Evolutionary conservation across 2,329 filamentous ascomycete genomes (phyloP), one percentile per base, ranked within the genome.

Genomic region (Fusarium oligoseptatum): DNA sequence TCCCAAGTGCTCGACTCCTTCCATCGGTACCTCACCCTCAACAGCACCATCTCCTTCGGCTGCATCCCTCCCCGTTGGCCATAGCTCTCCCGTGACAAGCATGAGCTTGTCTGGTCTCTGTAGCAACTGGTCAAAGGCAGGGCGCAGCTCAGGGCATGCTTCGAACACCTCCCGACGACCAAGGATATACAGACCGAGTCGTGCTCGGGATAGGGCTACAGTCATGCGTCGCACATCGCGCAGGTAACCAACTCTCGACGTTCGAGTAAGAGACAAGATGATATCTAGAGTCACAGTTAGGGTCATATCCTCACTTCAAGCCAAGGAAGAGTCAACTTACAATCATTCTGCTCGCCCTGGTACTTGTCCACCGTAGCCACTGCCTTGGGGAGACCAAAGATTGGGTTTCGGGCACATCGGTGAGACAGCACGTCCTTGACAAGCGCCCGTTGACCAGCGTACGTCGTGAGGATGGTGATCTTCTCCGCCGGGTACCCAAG

Each of bases 341-440:
- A 98, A 80, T 99, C 97, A 83, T 99, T 99, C 84, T 99, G 97
- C 87, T 99, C 97, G 82, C 97, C 97, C 85, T 99, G 97, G 80
- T 98, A 99, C 83, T 98, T 98, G 85, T 99, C 97, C 73, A 99
- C 96, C 6, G 97, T 99, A 4, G 94, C 95, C 32, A 99, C 94
- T 63, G 93, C 92, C 83, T 92, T 93, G 20, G 97, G 97, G 82
- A 98, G 85, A 10, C 96, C 95, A 83, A 99, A 99, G 22, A 98
- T 86, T 3, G 92, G 86, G 78, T 95, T 97, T 77, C 90, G 93
- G 41, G 92, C 92, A 83, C 97, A 99, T 68, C 97, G 90, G 80
- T 97, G 94, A 15, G 85, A 86, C 61, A 99, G 85, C 4, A 99
- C 95, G 82, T 99, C 96, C 77, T 90, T 92, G 70, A 99, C 94